Conservation (phyloP, 305 asterid species). For the Striga hermonthica region DNA sequence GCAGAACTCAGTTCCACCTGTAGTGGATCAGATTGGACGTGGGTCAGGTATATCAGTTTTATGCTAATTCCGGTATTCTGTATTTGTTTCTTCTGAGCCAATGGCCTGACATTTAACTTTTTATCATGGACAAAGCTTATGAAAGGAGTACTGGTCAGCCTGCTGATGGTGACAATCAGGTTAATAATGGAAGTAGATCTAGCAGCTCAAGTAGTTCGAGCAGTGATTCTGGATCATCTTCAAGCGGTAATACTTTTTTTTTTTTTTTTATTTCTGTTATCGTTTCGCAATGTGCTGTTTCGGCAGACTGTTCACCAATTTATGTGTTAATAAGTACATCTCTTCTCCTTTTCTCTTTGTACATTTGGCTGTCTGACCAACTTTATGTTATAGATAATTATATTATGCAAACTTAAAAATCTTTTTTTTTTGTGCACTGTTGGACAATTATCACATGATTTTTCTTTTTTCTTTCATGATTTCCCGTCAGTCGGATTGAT, state of each 20-base stretch:
- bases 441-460: neutral
- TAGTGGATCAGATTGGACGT: constrained; percentile 34
- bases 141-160: constrained; percentile 31
- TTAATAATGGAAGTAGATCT: constrained; percentile 41
- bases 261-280: neutral
- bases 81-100: neutral
- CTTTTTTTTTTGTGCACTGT: neutral
- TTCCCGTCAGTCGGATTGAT: too few species aligned
- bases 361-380: neutral
- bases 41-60: constrained; percentile 34
- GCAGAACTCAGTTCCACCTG: constrained; percentile 34
- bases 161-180: constrained; percentile 38
- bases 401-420: neutral
- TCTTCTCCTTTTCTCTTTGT: neutral
- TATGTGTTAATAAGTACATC: neutral
- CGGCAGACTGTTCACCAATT: neutral
- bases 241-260: constrained; percentile 41
- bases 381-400: neutral
- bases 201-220: constrained; percentile 64
- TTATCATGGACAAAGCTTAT: constrained; percentile 27
- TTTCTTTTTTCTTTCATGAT: neutral
- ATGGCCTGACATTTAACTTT: constrained; percentile 11
- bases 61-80: constrained; percentile 1
- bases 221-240: constrained; percentile 56
- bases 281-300: neutral